Evolutionary conservation across 768 basidiomycete species (phyloP).

Genomic region (Boletus eberwhitei): DNA sequence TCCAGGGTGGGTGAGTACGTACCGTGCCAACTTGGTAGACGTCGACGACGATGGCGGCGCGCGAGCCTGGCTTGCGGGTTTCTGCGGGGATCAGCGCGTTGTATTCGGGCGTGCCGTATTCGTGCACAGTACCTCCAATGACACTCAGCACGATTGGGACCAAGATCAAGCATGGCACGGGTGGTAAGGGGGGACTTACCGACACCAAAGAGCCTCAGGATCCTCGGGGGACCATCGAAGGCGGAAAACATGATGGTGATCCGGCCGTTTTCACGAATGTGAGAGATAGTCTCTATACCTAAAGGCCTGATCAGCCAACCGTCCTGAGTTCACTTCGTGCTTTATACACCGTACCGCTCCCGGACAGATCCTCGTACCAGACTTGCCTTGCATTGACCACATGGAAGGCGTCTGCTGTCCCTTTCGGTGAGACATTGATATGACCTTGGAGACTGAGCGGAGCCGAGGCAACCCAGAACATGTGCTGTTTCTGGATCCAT

Average conservation of each 20-base stretch:
- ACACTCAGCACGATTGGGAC: not conserved
- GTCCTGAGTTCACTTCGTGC: not conserved
- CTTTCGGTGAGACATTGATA: slow-evolving; percentile 69
- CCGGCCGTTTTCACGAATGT: slow-evolving; percentile 60
- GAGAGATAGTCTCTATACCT: slow-evolving; percentile 59
- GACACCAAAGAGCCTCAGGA: slow-evolving; percentile 53
- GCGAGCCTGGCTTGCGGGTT: slow-evolving; percentile 52
- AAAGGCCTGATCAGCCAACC: not conserved
- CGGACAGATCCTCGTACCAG: slow-evolving; percentile 72
- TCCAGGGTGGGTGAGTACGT: slow-evolving; percentile 13
- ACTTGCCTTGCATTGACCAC: slow-evolving; percentile 50
- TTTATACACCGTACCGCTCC: slow-evolving; percentile 48
- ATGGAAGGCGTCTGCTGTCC: slow-evolving; percentile 59
- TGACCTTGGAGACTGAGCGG: slow-evolving; percentile 56
- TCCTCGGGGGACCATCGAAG: slow-evolving; percentile 58
- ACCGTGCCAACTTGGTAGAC: slow-evolving; percentile 53
- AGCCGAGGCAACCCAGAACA: slow-evolving; percentile 72
- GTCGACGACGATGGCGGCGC: slow-evolving; percentile 56
- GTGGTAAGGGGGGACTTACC: slow-evolving; percentile 33
- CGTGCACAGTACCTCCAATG: slow-evolving; percentile 50
- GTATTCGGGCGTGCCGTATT: slow-evolving; percentile 62
- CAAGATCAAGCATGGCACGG: not conserved
- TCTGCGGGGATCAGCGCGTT: slow-evolving; percentile 46
- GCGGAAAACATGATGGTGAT: slow-evolving; percentile 60
- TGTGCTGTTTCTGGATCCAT: slow-evolving; percentile 61